A percentile compares a stretch with the other conserved stretches of the same genome.
phyloP scores from a whole-genome alignment of 495 filamentous ascomycete genomes.

The Penicillium soppii region DNA sequence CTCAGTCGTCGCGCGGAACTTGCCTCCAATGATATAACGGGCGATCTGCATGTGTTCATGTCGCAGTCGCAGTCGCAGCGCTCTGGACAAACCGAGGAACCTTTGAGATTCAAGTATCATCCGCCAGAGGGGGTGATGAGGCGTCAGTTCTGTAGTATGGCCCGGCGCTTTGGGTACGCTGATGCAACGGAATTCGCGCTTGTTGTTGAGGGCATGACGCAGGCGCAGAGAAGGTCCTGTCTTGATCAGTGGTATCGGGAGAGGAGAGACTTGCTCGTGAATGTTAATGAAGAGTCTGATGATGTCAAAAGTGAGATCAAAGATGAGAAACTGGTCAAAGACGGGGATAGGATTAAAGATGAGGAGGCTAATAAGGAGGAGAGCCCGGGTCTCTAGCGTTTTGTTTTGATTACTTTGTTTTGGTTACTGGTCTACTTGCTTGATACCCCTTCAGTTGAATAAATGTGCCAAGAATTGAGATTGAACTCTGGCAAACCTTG shows the following conservation, averaged over 20 bases:
- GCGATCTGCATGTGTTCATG: constrained; percentile 51
- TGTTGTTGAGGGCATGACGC: constrained; percentile 91
- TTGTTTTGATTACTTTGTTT: no score
- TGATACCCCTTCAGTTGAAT: constrained; percentile 1
- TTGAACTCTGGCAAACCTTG: background rate
- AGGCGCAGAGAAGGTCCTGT: constrained; percentile 74
- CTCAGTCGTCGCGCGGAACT: constrained; percentile 75
- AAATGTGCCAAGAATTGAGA: background rate
- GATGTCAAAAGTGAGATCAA: constrained; percentile 8
- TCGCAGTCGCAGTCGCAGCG: constrained; percentile 37
- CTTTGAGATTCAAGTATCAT: constrained; percentile 65
- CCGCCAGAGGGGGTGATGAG: constrained; percentile 73
- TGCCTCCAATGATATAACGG: constrained; percentile 47
- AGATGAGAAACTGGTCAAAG: no score
- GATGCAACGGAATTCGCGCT: constrained; percentile 85
- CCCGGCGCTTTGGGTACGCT: constrained; percentile 70
- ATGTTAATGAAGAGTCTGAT: background rate
- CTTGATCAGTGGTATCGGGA: constrained; percentile 77
- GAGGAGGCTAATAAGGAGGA: background rate
- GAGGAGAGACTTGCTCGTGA: constrained; percentile 42
- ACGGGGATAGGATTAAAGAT: background rate
- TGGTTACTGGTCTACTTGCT: background rate
- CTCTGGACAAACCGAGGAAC: constrained; percentile 4
- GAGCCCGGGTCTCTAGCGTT: background rate
- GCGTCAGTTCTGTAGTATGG: constrained; percentile 91